Percentiles rank a stretch among this genome's conserved stretches.
phyloP scores from a whole-genome alignment of 768 basidiomycete genomes.

The Leccinum disarticulatum region DNA sequence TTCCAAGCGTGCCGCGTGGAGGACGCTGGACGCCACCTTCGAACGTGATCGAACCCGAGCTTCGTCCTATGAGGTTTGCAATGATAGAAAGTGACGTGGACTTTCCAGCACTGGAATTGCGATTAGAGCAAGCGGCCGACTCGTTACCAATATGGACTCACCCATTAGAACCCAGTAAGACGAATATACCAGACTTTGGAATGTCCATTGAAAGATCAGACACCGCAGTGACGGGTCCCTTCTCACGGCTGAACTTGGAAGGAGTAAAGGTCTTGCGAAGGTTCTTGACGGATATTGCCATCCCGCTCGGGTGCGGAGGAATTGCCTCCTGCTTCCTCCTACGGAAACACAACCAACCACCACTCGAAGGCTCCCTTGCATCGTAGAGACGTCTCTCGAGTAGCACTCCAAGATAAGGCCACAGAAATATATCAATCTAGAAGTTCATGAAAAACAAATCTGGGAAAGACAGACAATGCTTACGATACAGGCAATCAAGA shows the following conservation, averaged over 20 bases:
- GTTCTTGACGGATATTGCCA: constrained; percentile 62
- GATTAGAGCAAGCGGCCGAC: background rate
- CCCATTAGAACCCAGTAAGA: constrained; percentile 75
- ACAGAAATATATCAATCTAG: constrained; percentile 71
- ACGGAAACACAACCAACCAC: constrained; percentile 26
- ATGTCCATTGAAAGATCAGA: constrained; percentile 65
- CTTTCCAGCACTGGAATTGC: constrained; percentile 62
- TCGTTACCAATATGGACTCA: constrained; percentile 13
- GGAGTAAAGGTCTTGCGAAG: constrained; percentile 58
- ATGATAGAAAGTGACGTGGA: constrained; percentile 70
- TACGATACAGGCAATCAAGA: constrained; percentile 67
- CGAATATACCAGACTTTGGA: constrained; percentile 74
- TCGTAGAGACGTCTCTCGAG: constrained; percentile 65
- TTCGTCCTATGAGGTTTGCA: constrained; percentile 58
- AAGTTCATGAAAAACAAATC: background rate
- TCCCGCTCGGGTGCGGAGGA: constrained; percentile 37
- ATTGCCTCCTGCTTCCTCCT: constrained; percentile 7
- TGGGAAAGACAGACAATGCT: constrained; percentile 20
- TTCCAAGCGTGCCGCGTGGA: constrained; percentile 65
- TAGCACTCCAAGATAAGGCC: constrained; percentile 64
- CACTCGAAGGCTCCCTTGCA: constrained; percentile 39
- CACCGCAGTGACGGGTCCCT: constrained; percentile 58
- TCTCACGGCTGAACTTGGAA: constrained; percentile 46
- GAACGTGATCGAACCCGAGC: constrained; percentile 55
- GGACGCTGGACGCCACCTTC: constrained; percentile 54